These are phyloP conservation scores for Thalassiosira oceanica DNA, from an alignment of 352 stramenopile species.

Conservation along the genomic window DNA sequence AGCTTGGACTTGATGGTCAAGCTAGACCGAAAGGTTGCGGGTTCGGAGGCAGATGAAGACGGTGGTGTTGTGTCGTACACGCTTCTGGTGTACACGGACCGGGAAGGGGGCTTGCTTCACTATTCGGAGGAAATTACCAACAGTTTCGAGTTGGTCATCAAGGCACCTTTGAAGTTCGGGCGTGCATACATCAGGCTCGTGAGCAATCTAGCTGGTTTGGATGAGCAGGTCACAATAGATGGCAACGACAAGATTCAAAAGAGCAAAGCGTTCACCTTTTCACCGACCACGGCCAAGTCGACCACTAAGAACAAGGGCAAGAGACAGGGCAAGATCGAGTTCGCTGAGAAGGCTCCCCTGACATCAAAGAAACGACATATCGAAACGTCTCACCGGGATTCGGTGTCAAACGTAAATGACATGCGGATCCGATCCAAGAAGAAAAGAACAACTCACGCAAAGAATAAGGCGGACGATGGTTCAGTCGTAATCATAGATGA, in stretches of 20 bases:
- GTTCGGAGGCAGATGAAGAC: constrained; percentile 4
- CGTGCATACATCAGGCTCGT: constrained; percentile 34
- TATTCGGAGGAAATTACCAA: constrained; percentile 35
- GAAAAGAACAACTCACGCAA: too few relatives aligned
- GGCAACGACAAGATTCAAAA: constrained; percentile 45
- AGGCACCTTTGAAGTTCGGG: constrained; percentile 36
- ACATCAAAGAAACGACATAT: constrained; percentile 14
- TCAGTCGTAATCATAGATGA: constrained; percentile 17
- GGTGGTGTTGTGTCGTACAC: constrained; percentile 37
- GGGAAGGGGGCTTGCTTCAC: constrained; percentile 32
- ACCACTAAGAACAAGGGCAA: constrained; percentile 14
- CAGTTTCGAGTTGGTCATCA: constrained; percentile 11
- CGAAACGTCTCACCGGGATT: constrained; percentile 26
- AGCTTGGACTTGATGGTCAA: constrained; percentile 35
- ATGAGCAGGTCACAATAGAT: constrained; percentile 46
- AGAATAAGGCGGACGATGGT: constrained; percentile 17
- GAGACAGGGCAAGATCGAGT: constrained; percentile 12
- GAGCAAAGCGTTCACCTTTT: constrained; percentile 36
- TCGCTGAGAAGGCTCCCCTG: not conserved
- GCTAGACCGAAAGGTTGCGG: constrained; percentile 19
- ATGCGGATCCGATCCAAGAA: constrained; percentile 34
- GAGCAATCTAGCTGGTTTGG: constrained; percentile 36
- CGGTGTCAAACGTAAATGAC: constrained; percentile 41
- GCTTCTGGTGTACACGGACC: constrained; percentile 39
- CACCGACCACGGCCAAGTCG: constrained; percentile 13